A percentile compares a stretch with the other conserved stretches of the same genome.
These are phyloP conservation scores for Biscogniauxia mediterranea DNA, from an alignment of 2,329 filamentous ascomycete species.

Conservation along the genomic window DNA sequence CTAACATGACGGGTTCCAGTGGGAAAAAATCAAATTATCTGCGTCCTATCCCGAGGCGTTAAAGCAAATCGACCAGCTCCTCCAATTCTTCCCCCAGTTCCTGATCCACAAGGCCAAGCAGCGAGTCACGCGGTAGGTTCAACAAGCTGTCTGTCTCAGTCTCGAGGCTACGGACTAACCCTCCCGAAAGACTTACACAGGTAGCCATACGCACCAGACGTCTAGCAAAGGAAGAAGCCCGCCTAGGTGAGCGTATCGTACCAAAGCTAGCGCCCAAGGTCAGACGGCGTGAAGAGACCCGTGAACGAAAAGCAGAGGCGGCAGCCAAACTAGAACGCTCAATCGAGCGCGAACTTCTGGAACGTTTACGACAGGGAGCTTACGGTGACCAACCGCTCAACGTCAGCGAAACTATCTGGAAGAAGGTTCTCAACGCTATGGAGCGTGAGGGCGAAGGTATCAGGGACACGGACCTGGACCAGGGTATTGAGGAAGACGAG, in stretches of 20 bases:
- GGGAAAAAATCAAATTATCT: constrained; percentile 89
- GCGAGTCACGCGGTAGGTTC: constrained; percentile 63
- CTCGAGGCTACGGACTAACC: background rate
- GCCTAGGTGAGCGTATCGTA: constrained; percentile 84
- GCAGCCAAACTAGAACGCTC: constrained; percentile 93
- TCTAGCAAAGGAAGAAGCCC: constrained; percentile 83
- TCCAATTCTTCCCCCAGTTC: constrained; percentile 95
- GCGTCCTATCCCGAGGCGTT: constrained; percentile 89
- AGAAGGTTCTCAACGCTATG: constrained; percentile 88
- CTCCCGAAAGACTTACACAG: constrained; percentile 69
- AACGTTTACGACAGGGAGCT: constrained; percentile 84
- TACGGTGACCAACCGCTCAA: constrained; percentile 95
- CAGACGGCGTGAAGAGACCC: constrained; percentile 68
- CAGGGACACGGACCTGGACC: constrained; percentile 83
- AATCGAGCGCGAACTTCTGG: constrained; percentile 92
- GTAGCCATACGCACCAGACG: constrained; percentile 79
- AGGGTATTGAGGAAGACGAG: constrained; percentile 78
- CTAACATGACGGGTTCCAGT: constrained; percentile 38
- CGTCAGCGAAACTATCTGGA: constrained; percentile 93
- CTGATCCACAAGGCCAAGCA: constrained; percentile 95
- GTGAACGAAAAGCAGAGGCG: constrained; percentile 74
- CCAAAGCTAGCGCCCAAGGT: constrained; percentile 92
- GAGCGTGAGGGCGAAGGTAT: constrained; percentile 82
- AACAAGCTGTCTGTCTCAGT: background rate
- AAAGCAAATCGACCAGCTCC: constrained; percentile 77